These are phyloP conservation scores for Lodderomyces jiufengensis DNA, from an alignment of 1,139 yeast species.

Conservation along the genomic window DNA sequence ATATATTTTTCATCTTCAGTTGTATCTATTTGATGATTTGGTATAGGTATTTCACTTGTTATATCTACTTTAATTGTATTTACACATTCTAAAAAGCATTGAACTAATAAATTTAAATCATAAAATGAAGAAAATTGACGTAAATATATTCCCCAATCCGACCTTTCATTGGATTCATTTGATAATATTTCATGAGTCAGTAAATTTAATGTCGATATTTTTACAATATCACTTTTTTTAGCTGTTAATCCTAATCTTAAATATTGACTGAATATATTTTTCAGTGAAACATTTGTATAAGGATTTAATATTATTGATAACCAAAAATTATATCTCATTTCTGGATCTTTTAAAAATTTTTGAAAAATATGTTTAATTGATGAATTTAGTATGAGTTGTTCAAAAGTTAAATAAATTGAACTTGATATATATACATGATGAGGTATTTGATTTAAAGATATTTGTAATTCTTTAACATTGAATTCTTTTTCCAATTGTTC, in stretches of 20 bases:
- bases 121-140: slow-evolving; percentile 53
- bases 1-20: slow-evolving; percentile 7
- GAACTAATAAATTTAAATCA: slow-evolving; percentile 37
- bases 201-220: slow-evolving; percentile 39
- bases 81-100: slow-evolving; percentile 27
- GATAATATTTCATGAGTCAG: slow-evolving; percentile 17
- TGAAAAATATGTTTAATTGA: slow-evolving; percentile 9
- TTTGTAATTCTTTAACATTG: slow-evolving; percentile 11
- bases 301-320: slow-evolving; percentile 47
- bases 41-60: slow-evolving; percentile 11
- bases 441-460: slow-evolving; percentile 11
- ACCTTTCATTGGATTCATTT: slow-evolving; percentile 29
- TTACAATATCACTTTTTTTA: slow-evolving; percentile 54
- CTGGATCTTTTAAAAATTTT: slow-evolving; percentile 16
- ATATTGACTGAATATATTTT: slow-evolving; percentile 18
- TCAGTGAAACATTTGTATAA: slow-evolving; percentile 24
- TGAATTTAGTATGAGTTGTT: slow-evolving; percentile 9
- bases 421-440: slow-evolving; percentile 22
- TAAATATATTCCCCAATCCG: slow-evolving; percentile 59
- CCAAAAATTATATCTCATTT: slow-evolving; percentile 41
- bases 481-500: slow-evolving; percentile 27
- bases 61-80: slow-evolving; percentile 8
- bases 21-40: slow-evolving; percentile 8
- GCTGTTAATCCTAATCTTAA: slow-evolving; percentile 70
- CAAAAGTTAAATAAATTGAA: slow-evolving; percentile 19